Base-by-base conservation (phyloP, 169 alveolate species). In the Babesia ovata region DNA sequence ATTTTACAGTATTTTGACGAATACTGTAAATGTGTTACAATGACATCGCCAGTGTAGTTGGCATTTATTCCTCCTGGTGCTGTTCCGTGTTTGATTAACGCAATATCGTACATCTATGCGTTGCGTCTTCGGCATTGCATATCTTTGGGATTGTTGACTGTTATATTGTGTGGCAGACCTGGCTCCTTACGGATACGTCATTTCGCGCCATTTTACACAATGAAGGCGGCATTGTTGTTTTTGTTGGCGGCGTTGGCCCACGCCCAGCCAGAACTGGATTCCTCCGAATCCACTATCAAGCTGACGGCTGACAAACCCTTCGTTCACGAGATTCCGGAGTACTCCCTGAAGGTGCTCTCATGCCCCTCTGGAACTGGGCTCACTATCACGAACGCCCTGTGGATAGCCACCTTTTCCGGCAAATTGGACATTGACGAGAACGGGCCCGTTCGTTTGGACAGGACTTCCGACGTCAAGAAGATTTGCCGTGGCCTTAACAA, bases 401-500 rank as follows among this genome's bases (percentile, higher is more conserved):
- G 86, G 86, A 28, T 61, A 11, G 73, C 81, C 26, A 60, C 53
- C 7, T 12, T 52, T 7, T 24, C 70, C 46, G 52, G 63, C 19
- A n/a, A 17, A 46, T 56, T 42, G 6, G 65, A 28, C 46, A 63
- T 21, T 13, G 26, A 22, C 29, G 29, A 16, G 21, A 33, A 22
- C 16, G 4, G 24, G 22, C 26, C 22, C 22, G 19, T 45, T 39
- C 21, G 17, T 24, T 71, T 79, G 33, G 65, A 57, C 28, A 79
- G 87, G 69, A 71, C 84, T 28, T 44, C 71, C 39, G 76, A 63
- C 28, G 44, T 79, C 33, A 26, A 17, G 44, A 54, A 42, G 60
- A 50, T 65, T 8, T 79, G 87, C 61, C 49, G 69, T 14, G 87
- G 87, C 19, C 69, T 79, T 4, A 66, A 70, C 75, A 59, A 61